phyloP scores from a whole-genome alignment of 306 rosid genomes.

The Adenanthera pavonina region DNA sequence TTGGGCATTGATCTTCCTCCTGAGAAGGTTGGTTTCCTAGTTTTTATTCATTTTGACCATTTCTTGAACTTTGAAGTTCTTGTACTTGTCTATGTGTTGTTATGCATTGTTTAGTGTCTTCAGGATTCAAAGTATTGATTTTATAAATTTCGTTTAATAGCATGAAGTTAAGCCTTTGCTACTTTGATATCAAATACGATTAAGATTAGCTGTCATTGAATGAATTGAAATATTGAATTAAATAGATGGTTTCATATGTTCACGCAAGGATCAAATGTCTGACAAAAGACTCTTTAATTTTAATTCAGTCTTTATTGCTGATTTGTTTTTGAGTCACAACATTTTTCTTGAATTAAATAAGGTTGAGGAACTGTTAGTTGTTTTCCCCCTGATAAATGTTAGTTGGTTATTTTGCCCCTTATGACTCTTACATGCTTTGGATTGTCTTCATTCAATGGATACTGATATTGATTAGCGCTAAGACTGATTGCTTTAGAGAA shows the following conservation, averaged over 20 bases:
- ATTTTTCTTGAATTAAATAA: slow-evolving; percentile 11
- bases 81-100: background rate
- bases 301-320: background rate
- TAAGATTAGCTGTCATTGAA: slow-evolving; percentile 26
- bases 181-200: background rate
- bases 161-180: slow-evolving; percentile 20
- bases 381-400: background rate
- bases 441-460: slow-evolving; percentile 18
- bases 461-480: background rate
- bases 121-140: background rate
- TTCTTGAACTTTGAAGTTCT: slow-evolving; percentile 12
- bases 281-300: background rate
- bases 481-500: slow-evolving; percentile 9
- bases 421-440: slow-evolving; percentile 23
- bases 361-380: slow-evolving; percentile 29
- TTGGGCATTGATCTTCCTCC: slow-evolving; percentile 98
- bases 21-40: slow-evolving; percentile 72
- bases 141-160: background rate
- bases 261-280: slow-evolving; percentile 2
- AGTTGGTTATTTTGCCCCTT: slow-evolving; percentile 12
- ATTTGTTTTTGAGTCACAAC: background rate
- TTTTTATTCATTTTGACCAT: slow-evolving; percentile 6
- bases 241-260: slow-evolving; percentile 5
- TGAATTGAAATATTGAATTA: slow-evolving; percentile 3
- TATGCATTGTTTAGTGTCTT: background rate